Evolutionary conservation across 2,329 filamentous ascomycete species (phyloP).

Genomic region (Penicillium corylophilum): DNA sequence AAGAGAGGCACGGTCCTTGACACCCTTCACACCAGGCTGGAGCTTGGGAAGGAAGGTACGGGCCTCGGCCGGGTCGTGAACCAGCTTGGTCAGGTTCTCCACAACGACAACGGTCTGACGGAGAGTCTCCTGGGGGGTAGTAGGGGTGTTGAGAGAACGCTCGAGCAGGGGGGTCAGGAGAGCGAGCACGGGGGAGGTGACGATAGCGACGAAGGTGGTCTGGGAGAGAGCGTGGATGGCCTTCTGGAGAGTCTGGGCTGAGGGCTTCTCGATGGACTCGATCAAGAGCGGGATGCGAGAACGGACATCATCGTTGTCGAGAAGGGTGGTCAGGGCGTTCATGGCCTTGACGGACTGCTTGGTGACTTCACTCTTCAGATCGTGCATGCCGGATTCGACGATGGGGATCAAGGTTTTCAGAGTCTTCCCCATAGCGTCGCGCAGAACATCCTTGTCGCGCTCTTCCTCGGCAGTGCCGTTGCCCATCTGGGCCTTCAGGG

Average conservation of each 20-base stretch:
- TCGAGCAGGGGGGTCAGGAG: slow-evolving; percentile 93
- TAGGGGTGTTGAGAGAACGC: slow-evolving; percentile 86
- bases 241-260: slow-evolving; percentile 82
- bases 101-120: slow-evolving; percentile 95
- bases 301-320: slow-evolving; percentile 95
- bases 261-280: slow-evolving; percentile 93
- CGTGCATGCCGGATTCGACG: slow-evolving; percentile 92
- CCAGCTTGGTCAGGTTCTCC: slow-evolving; percentile 96
- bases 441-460: slow-evolving; percentile 80
- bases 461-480: slow-evolving; percentile 83
- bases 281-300: slow-evolving; percentile 89
- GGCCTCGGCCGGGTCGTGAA: slow-evolving; percentile 93
- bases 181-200: slow-evolving; percentile 92
- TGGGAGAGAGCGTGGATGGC: slow-evolving; percentile 95
- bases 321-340: slow-evolving; percentile 81
- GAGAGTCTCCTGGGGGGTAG: slow-evolving; percentile 88
- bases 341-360: slow-evolving; percentile 93
- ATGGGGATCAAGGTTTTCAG: slow-evolving; percentile 85
- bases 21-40: slow-evolving; percentile 86
- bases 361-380: slow-evolving; percentile 78
- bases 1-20: slow-evolving; percentile 82
- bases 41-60: slow-evolving; percentile 93
- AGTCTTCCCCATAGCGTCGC: slow-evolving; percentile 78
- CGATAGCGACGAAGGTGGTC: slow-evolving; percentile 96
- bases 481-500: slow-evolving; percentile 86